Conservation (phyloP, 208 protist genomes). For the Crithidia brevicula region DNA sequence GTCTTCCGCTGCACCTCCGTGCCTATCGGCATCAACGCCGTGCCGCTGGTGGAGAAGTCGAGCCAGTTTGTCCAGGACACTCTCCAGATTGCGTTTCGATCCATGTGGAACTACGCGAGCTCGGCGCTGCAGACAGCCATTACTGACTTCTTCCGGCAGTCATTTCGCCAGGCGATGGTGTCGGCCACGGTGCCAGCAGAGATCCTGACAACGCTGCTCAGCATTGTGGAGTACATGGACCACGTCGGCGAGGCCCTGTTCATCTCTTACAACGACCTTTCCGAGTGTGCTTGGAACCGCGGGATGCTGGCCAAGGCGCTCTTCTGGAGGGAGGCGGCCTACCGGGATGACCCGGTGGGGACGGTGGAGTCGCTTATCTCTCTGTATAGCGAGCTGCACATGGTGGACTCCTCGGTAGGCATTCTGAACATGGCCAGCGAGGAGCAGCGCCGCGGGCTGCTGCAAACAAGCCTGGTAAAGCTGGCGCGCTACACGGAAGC, state of each 20-base stretch:
- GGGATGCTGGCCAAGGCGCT: constrained; percentile 90
- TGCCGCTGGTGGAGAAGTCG: constrained; percentile 70
- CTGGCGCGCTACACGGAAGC: constrained; percentile 78
- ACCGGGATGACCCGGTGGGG: constrained; percentile 64
- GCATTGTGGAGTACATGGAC: constrained; percentile 89
- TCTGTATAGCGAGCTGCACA: constrained; percentile 81
- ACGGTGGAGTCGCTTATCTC: constrained; percentile 83
- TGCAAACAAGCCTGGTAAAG: constrained; percentile 83
- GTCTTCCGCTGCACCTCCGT: constrained; percentile 84
- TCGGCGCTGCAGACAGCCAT: constrained; percentile 60
- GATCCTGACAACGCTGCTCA: constrained; percentile 67
- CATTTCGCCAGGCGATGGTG: constrained; percentile 64
- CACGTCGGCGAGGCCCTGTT: constrained; percentile 74
- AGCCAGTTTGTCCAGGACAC: constrained; percentile 69
- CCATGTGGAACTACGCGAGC: constrained; percentile 76
- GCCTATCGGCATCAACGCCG: constrained; percentile 64
- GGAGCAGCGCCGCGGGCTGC: constrained; percentile 64
- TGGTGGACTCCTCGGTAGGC: constrained; percentile 78
- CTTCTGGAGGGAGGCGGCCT: constrained; percentile 87
- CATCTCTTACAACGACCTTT: constrained; percentile 66
- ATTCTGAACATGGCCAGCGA: constrained; percentile 73
- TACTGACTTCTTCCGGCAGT: constrained; percentile 66
- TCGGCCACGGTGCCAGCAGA: constrained; percentile 73
- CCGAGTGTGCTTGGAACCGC: constrained; percentile 81
- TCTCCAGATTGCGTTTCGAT: constrained; percentile 73